Evolutionary conservation across 768 basidiomycete species (phyloP), one percentile per base, ranked within the genome.

Genomic region (Phylloporus sp.): DNA sequence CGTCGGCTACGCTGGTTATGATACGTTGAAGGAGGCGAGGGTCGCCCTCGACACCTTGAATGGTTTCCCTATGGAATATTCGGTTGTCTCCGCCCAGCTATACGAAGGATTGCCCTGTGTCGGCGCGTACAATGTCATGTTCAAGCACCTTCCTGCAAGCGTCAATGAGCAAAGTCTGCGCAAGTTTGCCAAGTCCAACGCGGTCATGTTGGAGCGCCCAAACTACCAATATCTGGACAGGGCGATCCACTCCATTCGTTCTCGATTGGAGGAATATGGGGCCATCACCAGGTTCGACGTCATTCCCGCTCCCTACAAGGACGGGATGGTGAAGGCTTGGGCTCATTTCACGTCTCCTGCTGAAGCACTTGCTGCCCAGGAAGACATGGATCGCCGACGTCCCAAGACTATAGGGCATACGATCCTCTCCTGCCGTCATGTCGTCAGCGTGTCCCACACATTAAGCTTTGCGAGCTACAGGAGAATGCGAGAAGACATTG

Each of bases 1-100:
- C 36, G 71, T 71, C 1, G 86, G 78, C 0, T 91, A 80, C 53
- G 80, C 78, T 13, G 88, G 90, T 2, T 91, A 86, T 57, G 61
- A 70, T 0, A 76, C 73, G 1, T 56, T 70, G 46, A 68, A 70
- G 38, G 70, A 73, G 9, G 88, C 89, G 0, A 65, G 76, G 22
- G 60, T 65, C 20, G 86, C 79, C 2, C 75, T 88, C 6, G 65
- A 70, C 9, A 64, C 68, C 1, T 70, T 80, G 0, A 68, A 73
- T 15, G 68, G 65, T 0, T 61, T 57, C 1, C 68, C 70, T 1
- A 63, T 78, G 24, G 65, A 72, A 0, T 76, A 74, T 20, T 69
- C 68, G 36, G 64, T 70, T 47, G 59, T 87, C 2, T 67, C 70
- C 7, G 86, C 81, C 0, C 61, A 55, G 2, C 55, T 82, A 8